Percentiles rank a stretch among this genome's conserved stretches.
Conservation (phyloP, 352 stramenopile species). For the Globisporangium mamillatum region DNA sequence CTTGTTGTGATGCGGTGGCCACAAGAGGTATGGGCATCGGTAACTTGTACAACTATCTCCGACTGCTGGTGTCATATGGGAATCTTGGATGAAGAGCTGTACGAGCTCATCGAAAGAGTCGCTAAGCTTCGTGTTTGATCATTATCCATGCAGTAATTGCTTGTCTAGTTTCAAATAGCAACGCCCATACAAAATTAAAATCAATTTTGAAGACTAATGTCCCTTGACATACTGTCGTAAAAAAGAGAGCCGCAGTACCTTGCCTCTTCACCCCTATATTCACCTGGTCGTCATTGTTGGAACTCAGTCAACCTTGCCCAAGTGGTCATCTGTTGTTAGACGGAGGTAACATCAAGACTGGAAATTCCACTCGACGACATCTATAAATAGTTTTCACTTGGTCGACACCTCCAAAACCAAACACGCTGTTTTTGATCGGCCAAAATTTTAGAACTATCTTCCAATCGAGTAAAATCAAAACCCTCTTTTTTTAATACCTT, state of each 20-base stretch:
- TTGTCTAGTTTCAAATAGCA: slow-evolving; percentile 3
- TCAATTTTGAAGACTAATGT: slow-evolving; percentile 6
- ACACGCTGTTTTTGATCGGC: no score
- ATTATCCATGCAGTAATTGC: slow-evolving; percentile 4
- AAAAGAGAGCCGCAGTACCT: not conserved
- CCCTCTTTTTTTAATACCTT: slow-evolving; percentile 6
- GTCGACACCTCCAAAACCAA: no score
- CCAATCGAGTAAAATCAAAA: not conserved
- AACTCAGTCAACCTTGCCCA: no score
- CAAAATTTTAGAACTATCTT: not conserved
- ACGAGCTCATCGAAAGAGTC: not conserved
- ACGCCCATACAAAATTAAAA: slow-evolving; percentile 6
- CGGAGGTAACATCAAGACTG: no score
- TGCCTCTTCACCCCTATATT: not conserved
- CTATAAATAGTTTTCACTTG: no score
- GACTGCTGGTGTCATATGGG: not conserved
- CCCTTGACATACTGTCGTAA: not conserved
- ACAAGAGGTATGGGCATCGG: slow-evolving; percentile 1
- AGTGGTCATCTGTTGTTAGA: no score
- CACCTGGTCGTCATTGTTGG: no score
- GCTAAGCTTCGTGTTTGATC: slow-evolving; percentile 5
- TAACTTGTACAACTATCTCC: not conserved
- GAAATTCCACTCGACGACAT: no score
- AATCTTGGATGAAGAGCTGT: not conserved
- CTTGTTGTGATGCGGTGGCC: not conserved